Evolutionary conservation across 2,329 filamentous ascomycete genomes (phyloP), one percentile per base, ranked within the genome.

Genomic region (Knoxdaviesia capensis): DNA sequence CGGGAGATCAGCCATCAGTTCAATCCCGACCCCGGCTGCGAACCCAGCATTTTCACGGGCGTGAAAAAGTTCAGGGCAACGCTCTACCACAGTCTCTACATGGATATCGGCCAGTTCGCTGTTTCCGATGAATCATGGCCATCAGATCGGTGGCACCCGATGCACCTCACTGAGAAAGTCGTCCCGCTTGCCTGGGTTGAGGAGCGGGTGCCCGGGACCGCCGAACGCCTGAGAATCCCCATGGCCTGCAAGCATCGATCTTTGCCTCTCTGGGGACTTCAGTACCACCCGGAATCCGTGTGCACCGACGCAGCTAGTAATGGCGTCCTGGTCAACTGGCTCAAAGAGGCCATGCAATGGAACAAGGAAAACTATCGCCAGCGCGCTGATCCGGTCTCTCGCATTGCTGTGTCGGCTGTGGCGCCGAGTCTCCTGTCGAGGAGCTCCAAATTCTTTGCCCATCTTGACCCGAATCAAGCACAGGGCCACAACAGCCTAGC

Each of bases 261-360:
- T 1, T 77, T 74, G 48, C 86, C 87, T 0, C 81, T 88, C 48
- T 92, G 81, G 77, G 87, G 81, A 0, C 66, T 94, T 11, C 87
- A 94, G 53, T 94, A 90, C 51, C 86, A 94, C 53, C 86, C 86
- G 0, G 86, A 94, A 56, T 93, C 84, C 0, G 72, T 85, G 9
- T 93, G 85, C 55, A 92, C 86, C 4, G 80, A 83, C 35, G 59
- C 65, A 4, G 68, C 70, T 45, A 77, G 80, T 1, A 70, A 68
- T 20, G 60, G 62, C 9, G 64, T 93, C 30, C 64, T 93, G 34
- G 58, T 58, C 41, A 84, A 82, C 51, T 94, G 86, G 84, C 90
- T 86, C 68, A 53, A 56, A 5, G 65, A 74, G 52, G 76, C 77
- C 1, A 59, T 66, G 43, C 54, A 57, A 36, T 86, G 80, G 73